These are phyloP conservation scores for Saccharomycopsis hybrid DNA, from an alignment of 1,139 yeast genomes.

Conservation along the genomic window DNA sequence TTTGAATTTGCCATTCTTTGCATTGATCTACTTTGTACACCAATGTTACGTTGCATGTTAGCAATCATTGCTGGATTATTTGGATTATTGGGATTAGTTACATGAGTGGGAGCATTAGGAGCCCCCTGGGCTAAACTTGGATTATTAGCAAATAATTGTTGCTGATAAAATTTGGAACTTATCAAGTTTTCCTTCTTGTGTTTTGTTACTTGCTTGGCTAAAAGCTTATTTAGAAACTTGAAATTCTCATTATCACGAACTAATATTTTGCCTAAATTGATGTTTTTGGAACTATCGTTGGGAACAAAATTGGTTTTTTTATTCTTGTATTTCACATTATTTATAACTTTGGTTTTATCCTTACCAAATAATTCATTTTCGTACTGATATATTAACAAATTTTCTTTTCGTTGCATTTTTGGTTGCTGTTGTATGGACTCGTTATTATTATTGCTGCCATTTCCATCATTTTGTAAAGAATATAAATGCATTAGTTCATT, in stretches of 20 bases:
- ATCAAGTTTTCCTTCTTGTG: constrained; percentile 7
- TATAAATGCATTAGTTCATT: constrained; percentile 19
- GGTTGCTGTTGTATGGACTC: neutral
- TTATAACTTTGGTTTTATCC: constrained; percentile 1
- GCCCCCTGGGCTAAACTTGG: neutral
- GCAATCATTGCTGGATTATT: neutral
- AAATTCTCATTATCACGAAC: constrained; percentile 15
- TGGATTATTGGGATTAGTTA: neutral
- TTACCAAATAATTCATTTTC: constrained; percentile 14
- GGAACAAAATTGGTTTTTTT: neutral
- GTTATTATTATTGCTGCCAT: neutral
- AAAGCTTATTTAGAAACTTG: constrained; percentile 15
- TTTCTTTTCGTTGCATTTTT: constrained; percentile 10
- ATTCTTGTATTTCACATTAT: constrained; percentile 1
- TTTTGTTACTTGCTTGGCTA: neutral
- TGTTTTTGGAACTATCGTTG: neutral
- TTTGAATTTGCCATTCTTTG: neutral
- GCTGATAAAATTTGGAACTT: neutral
- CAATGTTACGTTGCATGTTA: neutral
- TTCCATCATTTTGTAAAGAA: constrained; percentile 9
- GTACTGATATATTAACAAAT: constrained; percentile 16
- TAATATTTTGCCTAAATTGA: constrained; percentile 14
- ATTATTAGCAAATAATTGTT: constrained; percentile 2
- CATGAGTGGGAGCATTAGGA: too few relatives aligned
- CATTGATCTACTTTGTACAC: neutral